These are phyloP conservation scores for Zymoseptoria tritici DNA, from an alignment of 2,329 filamentous ascomycete genomes.

Conservation along the genomic window DNA sequence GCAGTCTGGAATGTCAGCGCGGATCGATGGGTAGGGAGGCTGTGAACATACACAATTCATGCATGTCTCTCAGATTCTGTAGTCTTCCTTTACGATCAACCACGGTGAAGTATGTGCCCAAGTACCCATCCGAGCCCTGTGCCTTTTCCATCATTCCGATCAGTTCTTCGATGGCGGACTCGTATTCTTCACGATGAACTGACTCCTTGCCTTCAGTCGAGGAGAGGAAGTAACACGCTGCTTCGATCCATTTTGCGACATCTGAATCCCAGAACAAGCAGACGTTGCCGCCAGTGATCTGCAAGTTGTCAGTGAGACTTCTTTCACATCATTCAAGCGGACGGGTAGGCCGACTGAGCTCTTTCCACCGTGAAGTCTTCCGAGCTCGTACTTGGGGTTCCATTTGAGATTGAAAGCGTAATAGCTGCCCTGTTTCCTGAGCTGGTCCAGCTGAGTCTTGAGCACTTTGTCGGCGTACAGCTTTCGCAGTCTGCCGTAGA, in stretches of 20 bases:
- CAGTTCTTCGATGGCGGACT: constrained; percentile 1
- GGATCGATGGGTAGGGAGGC: neutral
- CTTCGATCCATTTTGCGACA: constrained; percentile 56
- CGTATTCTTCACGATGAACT: neutral
- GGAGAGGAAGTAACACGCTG: constrained; percentile 47
- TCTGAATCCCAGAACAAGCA: constrained; percentile 52
- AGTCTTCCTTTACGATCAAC: constrained; percentile 2
- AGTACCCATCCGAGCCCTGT: constrained; percentile 1
- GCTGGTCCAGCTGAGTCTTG: constrained; percentile 3
- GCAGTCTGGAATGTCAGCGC: neutral
- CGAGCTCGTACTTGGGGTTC: constrained; percentile 3
- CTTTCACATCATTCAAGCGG: neutral
- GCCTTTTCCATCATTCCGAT: constrained; percentile 4
- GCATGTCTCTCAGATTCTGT: constrained; percentile 3
- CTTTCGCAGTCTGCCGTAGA: constrained; percentile 2
- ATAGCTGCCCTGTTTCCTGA: constrained; percentile 2
- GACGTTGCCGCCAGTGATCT: constrained; percentile 1
- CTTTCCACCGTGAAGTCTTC: constrained; percentile 2
- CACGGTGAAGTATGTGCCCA: constrained; percentile 3
- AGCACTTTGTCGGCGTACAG: neutral
- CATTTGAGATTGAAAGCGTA: constrained; percentile 3
- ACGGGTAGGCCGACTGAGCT: neutral
- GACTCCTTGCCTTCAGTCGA: neutral
- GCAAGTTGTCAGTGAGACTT: neutral
- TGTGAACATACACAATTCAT: constrained; percentile 2